Evolutionary conservation across 208 protist species (phyloP), one percentile per base, ranked within the genome.

Genomic region (Acanthamoeba castellanii): DNA sequence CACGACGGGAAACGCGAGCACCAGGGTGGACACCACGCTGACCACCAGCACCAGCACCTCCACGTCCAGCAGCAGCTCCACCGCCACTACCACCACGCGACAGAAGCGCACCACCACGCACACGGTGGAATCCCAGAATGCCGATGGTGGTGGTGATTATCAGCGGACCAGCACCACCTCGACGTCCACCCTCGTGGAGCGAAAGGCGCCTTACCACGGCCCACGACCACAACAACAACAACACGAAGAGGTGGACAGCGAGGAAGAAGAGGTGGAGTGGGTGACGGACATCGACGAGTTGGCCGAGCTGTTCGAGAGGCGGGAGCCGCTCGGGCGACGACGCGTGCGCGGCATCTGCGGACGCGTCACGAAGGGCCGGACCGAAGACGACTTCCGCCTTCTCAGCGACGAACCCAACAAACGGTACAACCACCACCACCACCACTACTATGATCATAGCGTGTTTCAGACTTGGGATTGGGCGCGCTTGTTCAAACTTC

Each of bases 371-470:
- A 90, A 90, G 57, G 82, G 82, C 30, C 82, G n/a, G 50, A 90
- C 47, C 82, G 50, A 59, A 42, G 82, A 90, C 3, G 82, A 90
- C 52, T 68, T 90, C 82, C 20, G 30, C 50, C 82, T 59, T 4
- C 82, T 90, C 82, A 70, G 52, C 82, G 82, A 90, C 32, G 74
- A 82, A 27, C 74, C 74, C 42, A 52, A 82, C 74, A 82, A 82
- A 14, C 32, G 74, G 74, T 82, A 82, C 74, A 34, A 14, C 18
- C 1, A 9, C 30, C 18, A 18, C 70, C 14, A 57, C 16, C 14
- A 0, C 9, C 52, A 57, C 18, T 20, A 22, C 52, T 20, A 57
- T 0, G 52, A 57, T 57, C 18, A 20, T 11, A 57, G 13, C 1
- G 50, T 11, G 0, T 55, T 2, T 2, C 14, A 55, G 11, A 55